Conservation (phyloP, 2,329 filamentous ascomycete species). For the Elsinoe batatas region DNA sequence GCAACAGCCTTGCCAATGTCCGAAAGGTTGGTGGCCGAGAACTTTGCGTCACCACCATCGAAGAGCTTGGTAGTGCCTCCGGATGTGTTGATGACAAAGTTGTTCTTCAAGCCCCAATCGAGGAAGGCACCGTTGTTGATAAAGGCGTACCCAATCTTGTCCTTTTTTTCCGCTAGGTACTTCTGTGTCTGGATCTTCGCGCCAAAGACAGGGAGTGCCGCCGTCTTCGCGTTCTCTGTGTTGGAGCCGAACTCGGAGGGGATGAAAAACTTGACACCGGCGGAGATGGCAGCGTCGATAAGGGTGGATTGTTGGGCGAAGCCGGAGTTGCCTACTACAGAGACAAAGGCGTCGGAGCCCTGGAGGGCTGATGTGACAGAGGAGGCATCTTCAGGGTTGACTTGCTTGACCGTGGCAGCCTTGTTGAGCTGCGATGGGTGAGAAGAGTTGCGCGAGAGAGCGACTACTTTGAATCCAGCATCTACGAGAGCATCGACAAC, state of each 20-base stretch:
- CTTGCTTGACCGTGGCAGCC: constrained; percentile 22
- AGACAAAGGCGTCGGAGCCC: constrained; percentile 32
- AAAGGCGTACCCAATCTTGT: constrained; percentile 26
- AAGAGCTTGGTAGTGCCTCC: constrained; percentile 22
- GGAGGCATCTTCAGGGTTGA: constrained; percentile 25
- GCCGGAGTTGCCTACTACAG: constrained; percentile 26
- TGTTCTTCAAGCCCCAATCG: constrained; percentile 27
- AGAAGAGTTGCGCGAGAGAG: constrained; percentile 24
- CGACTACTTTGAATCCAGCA: constrained; percentile 27
- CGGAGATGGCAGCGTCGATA: constrained; percentile 31
- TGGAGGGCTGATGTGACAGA: constrained; percentile 26
- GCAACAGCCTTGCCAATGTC: constrained; percentile 28
- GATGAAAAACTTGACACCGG: constrained; percentile 32
- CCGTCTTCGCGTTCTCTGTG: constrained; percentile 24
- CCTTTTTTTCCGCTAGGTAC: constrained; percentile 26
- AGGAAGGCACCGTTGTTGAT: constrained; percentile 30
- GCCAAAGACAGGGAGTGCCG: constrained; percentile 28
- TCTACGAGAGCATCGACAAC: constrained; percentile 34
- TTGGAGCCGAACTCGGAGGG: constrained; percentile 35
- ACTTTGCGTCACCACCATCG: constrained; percentile 28
- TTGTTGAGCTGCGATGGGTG: constrained; percentile 19
- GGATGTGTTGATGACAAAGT: constrained; percentile 25
- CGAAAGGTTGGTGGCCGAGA: constrained; percentile 24
- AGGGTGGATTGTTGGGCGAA: constrained; percentile 23
- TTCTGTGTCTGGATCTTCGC: constrained; percentile 28